These are phyloP conservation scores for Neurospora cerealis DNA, from an alignment of 495 filamentous ascomycete genomes.

Conservation along the genomic window DNA sequence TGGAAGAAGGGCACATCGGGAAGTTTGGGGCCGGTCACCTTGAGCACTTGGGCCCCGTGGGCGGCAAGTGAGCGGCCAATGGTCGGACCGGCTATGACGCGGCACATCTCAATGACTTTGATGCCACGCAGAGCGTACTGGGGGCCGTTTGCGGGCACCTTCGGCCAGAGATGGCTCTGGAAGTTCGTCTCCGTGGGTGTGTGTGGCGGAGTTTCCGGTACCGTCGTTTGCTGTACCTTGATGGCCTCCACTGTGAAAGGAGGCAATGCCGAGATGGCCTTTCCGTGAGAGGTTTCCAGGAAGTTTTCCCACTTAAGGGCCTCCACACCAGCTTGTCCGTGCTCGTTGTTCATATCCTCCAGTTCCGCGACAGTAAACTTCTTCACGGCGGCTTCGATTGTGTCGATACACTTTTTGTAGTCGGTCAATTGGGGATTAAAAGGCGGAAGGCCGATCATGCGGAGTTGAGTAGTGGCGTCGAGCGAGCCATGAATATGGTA, in stretches of 20 bases:
- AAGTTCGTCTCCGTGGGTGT: slow-evolving; percentile 17
- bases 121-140: slow-evolving; percentile 42
- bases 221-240: slow-evolving; percentile 3
- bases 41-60: slow-evolving; percentile 60
- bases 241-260: slow-evolving; percentile 11
- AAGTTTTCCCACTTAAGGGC: slow-evolving; percentile 59
- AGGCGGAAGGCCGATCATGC: slow-evolving; percentile 62
- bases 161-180: slow-evolving; percentile 5
- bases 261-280: slow-evolving; percentile 17
- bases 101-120: slow-evolving; percentile 60
- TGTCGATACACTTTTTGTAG: slow-evolving; percentile 55
- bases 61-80: slow-evolving; percentile 57
- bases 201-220: slow-evolving; percentile 47
- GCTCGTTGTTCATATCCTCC: slow-evolving; percentile 51
- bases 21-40: slow-evolving; percentile 57
- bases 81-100: slow-evolving; percentile 52
- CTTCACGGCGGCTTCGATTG: slow-evolving; percentile 56
- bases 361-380: slow-evolving; percentile 53
- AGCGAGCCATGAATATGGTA: slow-evolving; percentile 75
- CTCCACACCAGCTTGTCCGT: slow-evolving; percentile 56
- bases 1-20: slow-evolving; percentile 74
- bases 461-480: slow-evolving; percentile 55
- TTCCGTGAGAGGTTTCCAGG: slow-evolving; percentile 48
- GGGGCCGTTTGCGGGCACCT: slow-evolving; percentile 19
- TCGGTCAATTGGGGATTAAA: slow-evolving; percentile 52